Percentiles rank a stretch among this genome's conserved stretches.
Conservation (phyloP, 805 yeast species). For the Grigorovia yakushimaensis region DNA sequence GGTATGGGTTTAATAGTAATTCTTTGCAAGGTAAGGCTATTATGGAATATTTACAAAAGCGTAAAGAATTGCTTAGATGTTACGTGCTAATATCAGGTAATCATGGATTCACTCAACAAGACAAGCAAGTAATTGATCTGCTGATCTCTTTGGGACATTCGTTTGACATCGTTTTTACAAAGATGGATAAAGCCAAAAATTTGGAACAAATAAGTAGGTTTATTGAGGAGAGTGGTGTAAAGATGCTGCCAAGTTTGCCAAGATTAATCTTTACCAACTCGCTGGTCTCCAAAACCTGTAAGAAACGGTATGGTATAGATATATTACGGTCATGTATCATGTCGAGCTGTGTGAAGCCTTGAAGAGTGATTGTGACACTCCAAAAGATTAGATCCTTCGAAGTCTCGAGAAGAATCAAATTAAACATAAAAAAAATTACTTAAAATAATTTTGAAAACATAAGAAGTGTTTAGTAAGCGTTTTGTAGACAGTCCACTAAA, state of each 20-base stretch:
- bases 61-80: constrained; percentile 46
- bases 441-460: no score
- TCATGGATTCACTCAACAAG: constrained; percentile 51
- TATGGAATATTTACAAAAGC: constrained; percentile 46
- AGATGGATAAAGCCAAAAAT: constrained; percentile 48
- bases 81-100: constrained; percentile 54
- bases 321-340: background rate
- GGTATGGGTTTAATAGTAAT: constrained; percentile 71
- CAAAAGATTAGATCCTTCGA: no score
- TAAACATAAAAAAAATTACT: no score
- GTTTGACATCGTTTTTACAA: constrained; percentile 69
- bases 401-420: no score
- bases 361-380: no score
- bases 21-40: constrained; percentile 61
- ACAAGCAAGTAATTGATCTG: constrained; percentile 41
- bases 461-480: no score
- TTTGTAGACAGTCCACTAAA: no score
- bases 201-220: constrained; percentile 32
- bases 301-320: background rate
- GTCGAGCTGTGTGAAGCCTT: background rate
- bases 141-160: constrained; percentile 48
- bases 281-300: constrained; percentile 20
- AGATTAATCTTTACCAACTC: constrained; percentile 46
- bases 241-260: constrained; percentile 35
- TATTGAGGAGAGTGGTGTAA: constrained; percentile 31